Percentiles rank a stretch among this genome's conserved stretches.
These are phyloP conservation scores for Aulographum hederae DNA, from an alignment of 2,329 filamentous ascomycete species.

Conservation along the genomic window DNA sequence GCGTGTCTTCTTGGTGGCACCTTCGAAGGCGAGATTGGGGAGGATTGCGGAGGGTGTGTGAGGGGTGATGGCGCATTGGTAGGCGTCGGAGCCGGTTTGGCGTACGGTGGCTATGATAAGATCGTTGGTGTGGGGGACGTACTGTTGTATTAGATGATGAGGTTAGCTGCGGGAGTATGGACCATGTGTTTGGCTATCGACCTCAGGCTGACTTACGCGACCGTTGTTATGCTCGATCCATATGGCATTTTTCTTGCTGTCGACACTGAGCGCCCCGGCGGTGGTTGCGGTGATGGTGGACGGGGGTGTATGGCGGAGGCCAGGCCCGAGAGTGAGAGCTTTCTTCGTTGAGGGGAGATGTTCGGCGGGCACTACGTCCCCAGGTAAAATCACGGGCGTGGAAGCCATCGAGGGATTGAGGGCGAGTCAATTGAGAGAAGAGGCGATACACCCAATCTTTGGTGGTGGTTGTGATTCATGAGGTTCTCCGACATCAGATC, in stretches of 20 bases:
- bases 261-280: conserved; percentile 46
- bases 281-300: conserved; percentile 51
- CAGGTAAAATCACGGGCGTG: conserved; percentile 59
- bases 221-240: conserved; percentile 54
- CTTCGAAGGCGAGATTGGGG: conserved; percentile 82
- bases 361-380: conserved; percentile 51
- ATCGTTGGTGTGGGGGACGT: conserved; percentile 63
- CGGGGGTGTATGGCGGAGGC: conserved; percentile 67
- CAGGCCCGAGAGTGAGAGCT: conserved; percentile 66
- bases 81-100: conserved; percentile 57
- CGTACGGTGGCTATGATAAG: conserved; percentile 76
- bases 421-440: too few species aligned
- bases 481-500: too few species aligned
- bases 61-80: conserved; percentile 58
- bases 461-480: too few species aligned
- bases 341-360: conserved; percentile 47
- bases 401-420: too few species aligned
- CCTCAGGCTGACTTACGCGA: conserved; percentile 38
- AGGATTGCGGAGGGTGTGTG: conserved; percentile 47
- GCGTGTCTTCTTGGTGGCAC: conserved; percentile 77
- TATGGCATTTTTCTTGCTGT: conserved; percentile 56
- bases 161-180: conserved; percentile 1
- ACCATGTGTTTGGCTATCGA: not conserved
- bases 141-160: conserved; percentile 34
- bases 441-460: too few species aligned